Conservation (phyloP, 106 monocot species). For the Xerophyta viscosa region DNA sequence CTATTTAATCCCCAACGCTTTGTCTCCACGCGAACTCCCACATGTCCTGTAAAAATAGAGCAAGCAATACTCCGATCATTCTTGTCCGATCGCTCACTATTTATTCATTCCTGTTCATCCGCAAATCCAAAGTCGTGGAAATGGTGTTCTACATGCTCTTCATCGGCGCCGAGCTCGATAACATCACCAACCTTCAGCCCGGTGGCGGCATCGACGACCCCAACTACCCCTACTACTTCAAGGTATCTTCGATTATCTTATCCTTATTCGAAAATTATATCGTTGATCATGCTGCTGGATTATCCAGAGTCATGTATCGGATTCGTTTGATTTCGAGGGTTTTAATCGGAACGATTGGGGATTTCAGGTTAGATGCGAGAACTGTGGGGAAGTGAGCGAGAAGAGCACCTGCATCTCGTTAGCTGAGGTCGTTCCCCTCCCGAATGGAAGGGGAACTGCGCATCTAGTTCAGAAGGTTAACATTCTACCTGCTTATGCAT, state of each 20-base stretch:
- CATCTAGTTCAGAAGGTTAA: constrained; percentile 88
- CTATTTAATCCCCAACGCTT: no score
- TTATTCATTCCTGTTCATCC: constrained; percentile 9
- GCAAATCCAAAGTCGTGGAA: constrained; percentile 6
- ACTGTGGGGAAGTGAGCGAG: constrained; percentile 74
- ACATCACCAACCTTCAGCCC: constrained; percentile 76
- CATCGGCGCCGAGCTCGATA: constrained; percentile 66
- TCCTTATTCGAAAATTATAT: no score
- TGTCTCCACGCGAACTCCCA: no score
- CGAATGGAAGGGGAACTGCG: constrained; percentile 57
- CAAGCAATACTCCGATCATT: no score
- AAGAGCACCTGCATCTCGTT: constrained; percentile 62
- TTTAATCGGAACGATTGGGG: no score
- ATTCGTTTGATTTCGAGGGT: not conserved
- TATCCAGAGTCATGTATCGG: no score
- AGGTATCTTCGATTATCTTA: constrained; percentile 26
- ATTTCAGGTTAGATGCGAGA: constrained; percentile 76
- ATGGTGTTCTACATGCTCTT: constrained; percentile 70
- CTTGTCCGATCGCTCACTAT: not conserved
- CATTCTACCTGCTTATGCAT: not conserved
- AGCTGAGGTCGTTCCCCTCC: constrained; percentile 50
- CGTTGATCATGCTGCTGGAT: no score
- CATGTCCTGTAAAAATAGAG: no score
- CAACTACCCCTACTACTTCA: constrained; percentile 60
- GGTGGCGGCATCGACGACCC: constrained; percentile 79